Evolutionary conservation across 1,284 basidiomycete genomes (phyloP).

Genomic region (Ustilago xerochloae): DNA sequence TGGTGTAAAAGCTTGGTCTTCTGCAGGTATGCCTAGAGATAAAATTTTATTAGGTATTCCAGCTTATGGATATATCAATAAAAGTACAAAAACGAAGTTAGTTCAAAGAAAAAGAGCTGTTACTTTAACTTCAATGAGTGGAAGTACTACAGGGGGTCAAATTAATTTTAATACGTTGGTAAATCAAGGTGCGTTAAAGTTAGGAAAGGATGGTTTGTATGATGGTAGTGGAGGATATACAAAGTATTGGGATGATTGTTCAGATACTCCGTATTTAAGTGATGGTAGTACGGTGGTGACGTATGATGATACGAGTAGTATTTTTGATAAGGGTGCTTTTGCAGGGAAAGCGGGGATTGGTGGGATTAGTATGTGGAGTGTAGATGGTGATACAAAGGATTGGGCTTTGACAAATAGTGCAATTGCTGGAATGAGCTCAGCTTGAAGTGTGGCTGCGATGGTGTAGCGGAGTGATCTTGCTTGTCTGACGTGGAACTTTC

Average conservation of each 20-base stretch:
- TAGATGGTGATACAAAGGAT: conserved; percentile 55
- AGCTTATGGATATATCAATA: conserved; percentile 58
- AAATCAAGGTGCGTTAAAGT: conserved; percentile 42
- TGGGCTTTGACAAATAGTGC: conserved; percentile 48
- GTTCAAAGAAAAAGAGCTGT: conserved; percentile 30
- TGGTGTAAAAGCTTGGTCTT: conserved; percentile 55
- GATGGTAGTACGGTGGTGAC: conserved; percentile 53
- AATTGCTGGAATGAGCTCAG: conserved; percentile 40
- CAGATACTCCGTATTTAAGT: conserved; percentile 56
- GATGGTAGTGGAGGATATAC: conserved; percentile 44
- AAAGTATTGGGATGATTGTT: conserved; percentile 62
- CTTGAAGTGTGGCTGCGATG: background rate
- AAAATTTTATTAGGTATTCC: conserved; percentile 62
- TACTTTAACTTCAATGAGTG: conserved; percentile 17
- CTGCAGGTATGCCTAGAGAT: conserved; percentile 58
- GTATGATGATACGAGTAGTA: conserved; percentile 59
- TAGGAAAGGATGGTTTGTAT: conserved; percentile 26
- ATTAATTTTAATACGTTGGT: conserved; percentile 54
- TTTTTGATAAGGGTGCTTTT: conserved; percentile 60
- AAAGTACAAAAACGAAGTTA: conserved; percentile 12
- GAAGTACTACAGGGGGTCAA: conserved; percentile 41
- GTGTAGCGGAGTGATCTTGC: no score
- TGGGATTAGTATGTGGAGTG: conserved; percentile 56
- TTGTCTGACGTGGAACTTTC: no score
- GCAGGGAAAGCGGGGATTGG: conserved; percentile 48